Conservation (phyloP, 345 rosid genomes). For the Corchorus olitorius region DNA sequence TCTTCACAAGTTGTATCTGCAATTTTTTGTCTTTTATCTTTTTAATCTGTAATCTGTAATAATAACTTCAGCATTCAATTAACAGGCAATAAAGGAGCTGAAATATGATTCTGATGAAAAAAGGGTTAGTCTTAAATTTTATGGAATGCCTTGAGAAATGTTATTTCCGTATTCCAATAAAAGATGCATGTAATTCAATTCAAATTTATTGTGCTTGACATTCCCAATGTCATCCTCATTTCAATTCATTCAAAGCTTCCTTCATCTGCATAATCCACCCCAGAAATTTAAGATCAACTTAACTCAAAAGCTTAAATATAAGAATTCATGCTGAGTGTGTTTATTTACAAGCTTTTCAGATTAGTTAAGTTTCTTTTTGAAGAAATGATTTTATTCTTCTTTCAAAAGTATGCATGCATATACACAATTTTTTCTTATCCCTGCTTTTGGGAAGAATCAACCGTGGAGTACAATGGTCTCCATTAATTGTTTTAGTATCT, state of each 20-base stretch:
- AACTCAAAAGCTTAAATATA: neutral
- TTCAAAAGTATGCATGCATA: neutral
- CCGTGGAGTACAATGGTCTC: neutral
- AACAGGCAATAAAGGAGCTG: neutral
- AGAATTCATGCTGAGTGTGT: neutral
- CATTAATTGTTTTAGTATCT: neutral
- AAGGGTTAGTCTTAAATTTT: neutral
- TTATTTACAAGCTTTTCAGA: too few species aligned
- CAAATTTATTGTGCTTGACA: constrained; percentile 22
- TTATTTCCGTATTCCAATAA: constrained; percentile 28
- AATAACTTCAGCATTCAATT: neutral
- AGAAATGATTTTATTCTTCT: neutral
- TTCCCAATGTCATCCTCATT: neutral
- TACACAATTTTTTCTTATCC: too few species aligned
- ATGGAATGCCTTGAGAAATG: constrained; percentile 31
- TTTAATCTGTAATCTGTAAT: neutral
- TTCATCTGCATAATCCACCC: neutral
- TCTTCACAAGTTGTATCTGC: neutral
- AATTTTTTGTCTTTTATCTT: neutral
- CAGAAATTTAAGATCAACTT: neutral
- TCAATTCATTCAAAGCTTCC: neutral
- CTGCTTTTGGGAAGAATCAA: too few species aligned
- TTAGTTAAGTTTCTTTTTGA: too few species aligned
- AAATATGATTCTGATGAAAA: neutral
- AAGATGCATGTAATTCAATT: constrained; percentile 10